A percentile compares a stretch with the other conserved stretches of the same genome.
Conservation (phyloP, 352 stramenopile species). For the Phytophthora europaea region DNA sequence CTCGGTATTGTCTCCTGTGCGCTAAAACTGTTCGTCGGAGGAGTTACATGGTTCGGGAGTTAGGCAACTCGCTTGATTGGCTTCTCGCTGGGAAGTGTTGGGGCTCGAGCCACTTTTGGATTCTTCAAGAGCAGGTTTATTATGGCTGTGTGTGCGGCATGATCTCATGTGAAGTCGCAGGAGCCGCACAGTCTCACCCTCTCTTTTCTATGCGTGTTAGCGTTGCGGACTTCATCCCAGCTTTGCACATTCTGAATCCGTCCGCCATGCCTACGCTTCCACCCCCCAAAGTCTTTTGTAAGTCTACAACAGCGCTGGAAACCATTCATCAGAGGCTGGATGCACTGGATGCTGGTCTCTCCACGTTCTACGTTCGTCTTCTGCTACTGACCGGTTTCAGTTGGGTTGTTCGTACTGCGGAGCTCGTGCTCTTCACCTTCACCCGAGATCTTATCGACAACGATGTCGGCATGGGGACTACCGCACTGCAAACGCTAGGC, state of each 20-base stretch:
- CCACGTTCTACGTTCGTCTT: conserved; percentile 38
- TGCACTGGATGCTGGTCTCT: neutral
- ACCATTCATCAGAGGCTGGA: neutral
- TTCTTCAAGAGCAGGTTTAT: no score
- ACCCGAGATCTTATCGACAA: conserved; percentile 33
- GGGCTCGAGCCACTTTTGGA: no score
- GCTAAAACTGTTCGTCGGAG: no score
- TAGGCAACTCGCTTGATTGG: no score
- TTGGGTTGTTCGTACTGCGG: conserved; percentile 46
- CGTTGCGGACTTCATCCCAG: neutral
- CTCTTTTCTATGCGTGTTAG: neutral
- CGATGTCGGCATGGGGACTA: conserved; percentile 32
- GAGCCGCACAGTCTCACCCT: neutral
- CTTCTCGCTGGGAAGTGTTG: no score
- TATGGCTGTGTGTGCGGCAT: neutral
- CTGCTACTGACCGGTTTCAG: conserved; percentile 30
- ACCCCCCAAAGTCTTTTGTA: neutral
- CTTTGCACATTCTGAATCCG: neutral
- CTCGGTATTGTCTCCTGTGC: neutral
- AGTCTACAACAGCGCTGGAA: neutral
- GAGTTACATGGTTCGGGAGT: no score
- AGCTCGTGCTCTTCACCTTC: conserved; percentile 50
- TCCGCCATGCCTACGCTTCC: neutral
- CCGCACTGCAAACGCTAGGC: conserved; percentile 35
- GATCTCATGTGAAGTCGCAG: neutral